phyloP scores from a whole-genome alignment of 1,284 basidiomycete genomes.

The Ceratobasidium sp. region DNA sequence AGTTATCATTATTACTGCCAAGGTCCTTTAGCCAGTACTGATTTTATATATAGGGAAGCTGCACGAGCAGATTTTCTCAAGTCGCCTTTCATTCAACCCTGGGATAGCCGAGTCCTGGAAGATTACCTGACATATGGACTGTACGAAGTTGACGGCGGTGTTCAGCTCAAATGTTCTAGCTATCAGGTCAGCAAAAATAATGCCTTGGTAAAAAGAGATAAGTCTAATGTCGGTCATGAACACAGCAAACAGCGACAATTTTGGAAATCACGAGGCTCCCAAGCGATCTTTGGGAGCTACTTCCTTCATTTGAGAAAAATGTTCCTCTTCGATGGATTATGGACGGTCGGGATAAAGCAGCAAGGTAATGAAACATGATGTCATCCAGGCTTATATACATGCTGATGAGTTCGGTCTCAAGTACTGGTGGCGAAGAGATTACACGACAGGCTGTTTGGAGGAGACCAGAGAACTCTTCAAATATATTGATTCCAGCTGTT shows the following conservation, averaged over 20 bases:
- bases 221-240: too few species aligned
- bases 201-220: too few species aligned
- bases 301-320: constrained; percentile 59
- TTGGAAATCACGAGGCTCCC: constrained; percentile 55
- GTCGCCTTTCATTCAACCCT: constrained; percentile 75
- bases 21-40: too few species aligned
- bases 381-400: neutral
- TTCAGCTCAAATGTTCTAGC: constrained; percentile 72
- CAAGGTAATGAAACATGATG: constrained; percentile 47
- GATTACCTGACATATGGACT: constrained; percentile 76
- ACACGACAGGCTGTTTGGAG: constrained; percentile 66
- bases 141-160: constrained; percentile 56
- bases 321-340: constrained; percentile 68
- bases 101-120: constrained; percentile 76
- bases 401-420: constrained; percentile 48
- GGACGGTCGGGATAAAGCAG: constrained; percentile 51
- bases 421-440: constrained; percentile 56
- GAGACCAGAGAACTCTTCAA: constrained; percentile 66
- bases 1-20: constrained; percentile 43
- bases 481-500: constrained; percentile 63
- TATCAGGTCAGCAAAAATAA: constrained; percentile 11
- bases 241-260: constrained; percentile 66
- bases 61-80: constrained; percentile 65
- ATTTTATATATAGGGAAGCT: constrained; percentile 65
- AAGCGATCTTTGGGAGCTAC: constrained; percentile 61